Evolutionary conservation across 192 early-diverging fungal genomes (phyloP).

Genomic region (Physocladia obscura): DNA sequence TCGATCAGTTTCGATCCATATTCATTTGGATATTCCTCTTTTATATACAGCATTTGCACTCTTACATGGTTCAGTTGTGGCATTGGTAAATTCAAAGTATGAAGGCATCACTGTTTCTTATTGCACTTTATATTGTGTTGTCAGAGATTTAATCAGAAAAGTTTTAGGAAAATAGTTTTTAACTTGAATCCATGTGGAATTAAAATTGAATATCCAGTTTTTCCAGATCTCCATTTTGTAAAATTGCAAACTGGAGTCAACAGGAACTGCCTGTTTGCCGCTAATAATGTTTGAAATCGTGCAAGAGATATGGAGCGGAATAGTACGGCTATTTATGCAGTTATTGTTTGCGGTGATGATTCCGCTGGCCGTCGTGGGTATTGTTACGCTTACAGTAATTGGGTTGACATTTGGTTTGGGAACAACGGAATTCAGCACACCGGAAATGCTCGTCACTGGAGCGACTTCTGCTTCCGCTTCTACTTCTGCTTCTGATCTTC

Average conservation of each 20-base stretch:
- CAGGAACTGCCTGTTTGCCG: no score
- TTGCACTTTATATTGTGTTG: no score
- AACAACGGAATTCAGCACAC: background rate
- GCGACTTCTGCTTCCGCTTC: background rate
- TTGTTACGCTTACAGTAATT: background rate
- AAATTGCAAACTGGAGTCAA: no score
- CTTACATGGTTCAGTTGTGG: slow-evolving; percentile 7
- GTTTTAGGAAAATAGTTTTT: no score
- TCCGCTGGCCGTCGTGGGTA: slow-evolving; percentile 5
- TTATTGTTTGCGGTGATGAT: no score
- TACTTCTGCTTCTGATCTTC: background rate
- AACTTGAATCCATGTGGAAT: no score
- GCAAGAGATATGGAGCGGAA: no score
- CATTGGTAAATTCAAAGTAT: slow-evolving; percentile 9
- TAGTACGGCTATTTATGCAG: no score
- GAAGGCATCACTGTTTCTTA: background rate
- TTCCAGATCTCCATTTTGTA: no score
- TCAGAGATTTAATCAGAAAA: no score
- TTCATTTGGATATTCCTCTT: slow-evolving; percentile 25
- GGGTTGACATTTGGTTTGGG: background rate
- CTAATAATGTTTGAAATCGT: no score
- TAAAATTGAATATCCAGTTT: no score
- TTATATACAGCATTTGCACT: slow-evolving; percentile 19
- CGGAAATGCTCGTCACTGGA: background rate
- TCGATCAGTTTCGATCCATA: slow-evolving; percentile 6